Conservation (phyloP, 306 rosid genomes). For the Cucurbita pepo region DNA sequence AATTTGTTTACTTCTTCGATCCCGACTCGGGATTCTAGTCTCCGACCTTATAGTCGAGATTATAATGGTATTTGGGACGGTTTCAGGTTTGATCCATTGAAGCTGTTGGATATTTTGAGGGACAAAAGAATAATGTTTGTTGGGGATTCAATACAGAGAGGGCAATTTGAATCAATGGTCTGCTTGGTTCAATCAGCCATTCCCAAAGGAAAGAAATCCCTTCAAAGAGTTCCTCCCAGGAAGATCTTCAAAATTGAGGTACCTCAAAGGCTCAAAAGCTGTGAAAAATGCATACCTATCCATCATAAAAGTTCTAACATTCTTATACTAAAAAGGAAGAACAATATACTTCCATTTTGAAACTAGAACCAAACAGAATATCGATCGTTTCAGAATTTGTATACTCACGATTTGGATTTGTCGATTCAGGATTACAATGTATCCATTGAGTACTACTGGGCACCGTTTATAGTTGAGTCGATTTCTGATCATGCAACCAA, state of each 20-base stretch:
- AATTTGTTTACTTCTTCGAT: neutral
- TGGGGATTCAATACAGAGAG: slow-evolving; percentile 82
- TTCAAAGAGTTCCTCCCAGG: slow-evolving; percentile 63
- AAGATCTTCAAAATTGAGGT: slow-evolving; percentile 70
- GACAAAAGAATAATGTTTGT: slow-evolving; percentile 70
- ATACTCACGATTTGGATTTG: too few species aligned
- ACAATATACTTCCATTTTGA: too few species aligned
- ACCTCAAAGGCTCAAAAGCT: neutral
- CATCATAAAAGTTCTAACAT: neutral
- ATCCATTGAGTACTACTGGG: slow-evolving; percentile 83
- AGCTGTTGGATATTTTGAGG: slow-evolving; percentile 56
- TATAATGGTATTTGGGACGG: neutral
- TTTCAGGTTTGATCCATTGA: slow-evolving; percentile 68
- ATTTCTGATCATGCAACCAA: slow-evolving; percentile 87
- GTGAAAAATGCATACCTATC: neutral
- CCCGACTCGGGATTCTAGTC: too few species aligned
- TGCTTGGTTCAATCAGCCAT: slow-evolving; percentile 66
- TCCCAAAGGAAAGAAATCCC: slow-evolving; percentile 62
- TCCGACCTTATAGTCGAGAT: too few species aligned
- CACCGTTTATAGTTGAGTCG: slow-evolving; percentile 79
- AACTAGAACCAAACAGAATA: neutral
- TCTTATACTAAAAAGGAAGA: neutral
- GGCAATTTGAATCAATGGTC: slow-evolving; percentile 82
- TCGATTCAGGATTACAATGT: slow-evolving; percentile 49
- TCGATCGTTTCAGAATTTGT: neutral